A percentile compares a stretch with the other conserved stretches of the same genome.
phyloP scores from a whole-genome alignment of 345 rosid species.

The Aethionema arabicum region DNA sequence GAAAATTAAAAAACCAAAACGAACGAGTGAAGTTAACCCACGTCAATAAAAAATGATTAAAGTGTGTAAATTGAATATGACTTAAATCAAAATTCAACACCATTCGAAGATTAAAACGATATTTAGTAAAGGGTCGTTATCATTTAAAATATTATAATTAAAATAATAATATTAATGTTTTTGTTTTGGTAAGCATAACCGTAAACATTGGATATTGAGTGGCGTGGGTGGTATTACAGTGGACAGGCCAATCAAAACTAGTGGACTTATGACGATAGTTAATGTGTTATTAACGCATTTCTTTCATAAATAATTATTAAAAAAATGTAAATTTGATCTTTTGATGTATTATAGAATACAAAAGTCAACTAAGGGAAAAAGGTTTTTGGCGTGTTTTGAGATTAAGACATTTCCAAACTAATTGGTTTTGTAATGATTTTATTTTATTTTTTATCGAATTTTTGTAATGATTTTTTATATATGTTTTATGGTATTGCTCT shows the following conservation, averaged over 20 bases:
- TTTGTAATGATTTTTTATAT: conserved; percentile 14
- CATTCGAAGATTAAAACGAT: background rate
- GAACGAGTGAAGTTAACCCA: conserved; percentile 37
- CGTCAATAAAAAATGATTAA: conserved; percentile 14
- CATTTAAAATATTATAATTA: conserved; percentile 9
- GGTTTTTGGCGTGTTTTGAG: conserved; percentile 27
- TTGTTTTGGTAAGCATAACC: conserved; percentile 33
- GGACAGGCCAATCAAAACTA: conserved; percentile 40
- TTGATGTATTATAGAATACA: conserved; percentile 2
- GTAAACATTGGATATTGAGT: conserved; percentile 28
- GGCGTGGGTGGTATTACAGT: conserved; percentile 36
- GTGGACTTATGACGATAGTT: conserved; percentile 36
- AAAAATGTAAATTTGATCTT: conserved; percentile 11
- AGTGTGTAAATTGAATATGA: conserved; percentile 22
- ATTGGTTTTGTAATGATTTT: conserved; percentile 22
- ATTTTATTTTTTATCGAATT: too few species aligned
- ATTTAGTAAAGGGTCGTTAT: conserved; percentile 27
- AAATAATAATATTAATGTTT: background rate
- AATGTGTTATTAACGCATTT: conserved; percentile 30
- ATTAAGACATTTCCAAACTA: conserved; percentile 34
- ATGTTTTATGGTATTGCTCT: conserved; percentile 12
- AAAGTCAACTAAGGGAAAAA: conserved; percentile 34
- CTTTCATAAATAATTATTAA: background rate
- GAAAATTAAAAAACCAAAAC: conserved; percentile 33
- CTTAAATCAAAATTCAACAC: conserved; percentile 1